phyloP scores from a whole-genome alignment of 2,329 filamentous ascomycete species.

The Tolypocladium capitatum region DNA sequence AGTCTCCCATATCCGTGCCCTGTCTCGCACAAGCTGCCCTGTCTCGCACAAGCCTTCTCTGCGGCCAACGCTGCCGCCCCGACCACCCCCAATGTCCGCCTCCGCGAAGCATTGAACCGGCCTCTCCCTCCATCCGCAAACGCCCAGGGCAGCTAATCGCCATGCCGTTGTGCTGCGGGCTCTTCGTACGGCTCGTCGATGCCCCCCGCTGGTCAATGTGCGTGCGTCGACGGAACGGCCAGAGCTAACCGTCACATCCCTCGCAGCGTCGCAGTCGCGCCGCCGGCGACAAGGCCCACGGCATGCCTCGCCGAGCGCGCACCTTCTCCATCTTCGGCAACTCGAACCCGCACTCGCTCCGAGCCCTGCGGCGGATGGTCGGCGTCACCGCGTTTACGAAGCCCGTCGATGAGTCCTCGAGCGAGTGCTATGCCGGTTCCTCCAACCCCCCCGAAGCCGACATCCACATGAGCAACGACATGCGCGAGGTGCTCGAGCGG shows the following conservation, averaged over 20 bases:
- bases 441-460: slow-evolving; percentile 9
- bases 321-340: slow-evolving; percentile 27
- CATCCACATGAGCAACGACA: slow-evolving; percentile 31
- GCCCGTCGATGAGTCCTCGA: slow-evolving; percentile 12
- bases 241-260: background rate
- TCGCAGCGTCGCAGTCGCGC: slow-evolving; percentile 7
- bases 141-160: background rate
- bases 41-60: background rate
- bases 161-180: slow-evolving; percentile 11
- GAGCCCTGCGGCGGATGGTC: slow-evolving; percentile 19
- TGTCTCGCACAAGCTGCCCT: background rate
- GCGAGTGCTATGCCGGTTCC: slow-evolving; percentile 7
- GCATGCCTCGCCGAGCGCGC: slow-evolving; percentile 17
- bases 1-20: background rate
- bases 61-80: background rate
- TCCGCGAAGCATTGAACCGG: background rate
- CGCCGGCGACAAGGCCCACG: slow-evolving; percentile 3
- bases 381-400: slow-evolving; percentile 15
- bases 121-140: background rate
- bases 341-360: slow-evolving; percentile 17
- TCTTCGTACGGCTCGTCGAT: slow-evolving; percentile 10
- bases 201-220: background rate
- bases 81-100: background rate
- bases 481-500: slow-evolving; percentile 33
- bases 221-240: background rate